Percentiles rank a stretch among this genome's conserved stretches.
Evolutionary conservation across 2,329 filamentous ascomycete species (phyloP).

Genomic region (Aspergillus versicolor): DNA sequence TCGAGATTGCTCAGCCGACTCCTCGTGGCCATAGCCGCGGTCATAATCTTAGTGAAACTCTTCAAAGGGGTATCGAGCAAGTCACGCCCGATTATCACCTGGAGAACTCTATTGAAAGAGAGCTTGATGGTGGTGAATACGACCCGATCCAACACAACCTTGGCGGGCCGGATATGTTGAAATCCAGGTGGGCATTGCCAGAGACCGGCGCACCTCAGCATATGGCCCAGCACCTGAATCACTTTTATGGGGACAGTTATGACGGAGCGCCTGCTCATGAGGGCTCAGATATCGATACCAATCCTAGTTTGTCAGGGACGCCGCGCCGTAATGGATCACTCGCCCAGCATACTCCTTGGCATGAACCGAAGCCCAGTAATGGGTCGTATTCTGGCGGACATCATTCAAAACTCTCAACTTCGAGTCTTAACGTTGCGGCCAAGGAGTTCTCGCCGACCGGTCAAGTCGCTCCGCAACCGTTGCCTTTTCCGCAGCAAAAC

Average conservation of each 20-base stretch:
- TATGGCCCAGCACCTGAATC: constrained; percentile 30
- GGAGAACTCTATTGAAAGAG: constrained; percentile 74
- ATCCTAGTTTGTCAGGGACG: constrained; percentile 69
- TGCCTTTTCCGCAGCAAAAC: constrained; percentile 43
- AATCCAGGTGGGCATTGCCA: constrained; percentile 40
- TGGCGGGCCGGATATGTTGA: constrained; percentile 30
- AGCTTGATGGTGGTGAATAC: constrained; percentile 73
- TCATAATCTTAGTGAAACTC: constrained; percentile 72
- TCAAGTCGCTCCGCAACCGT: constrained; percentile 49
- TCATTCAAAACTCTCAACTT: constrained; percentile 66
- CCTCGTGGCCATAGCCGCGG: constrained; percentile 56
- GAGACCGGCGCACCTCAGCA: constrained; percentile 27
- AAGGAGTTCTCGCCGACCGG: constrained; percentile 73
- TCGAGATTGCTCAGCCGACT: constrained; percentile 60
- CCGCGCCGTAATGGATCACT: constrained; percentile 43
- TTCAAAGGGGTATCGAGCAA: constrained; percentile 76
- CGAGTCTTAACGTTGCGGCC: constrained; percentile 83
- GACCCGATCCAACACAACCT: constrained; percentile 28
- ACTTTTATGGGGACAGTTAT: constrained; percentile 35
- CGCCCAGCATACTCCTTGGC: constrained; percentile 33
- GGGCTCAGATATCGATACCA: constrained; percentile 68
- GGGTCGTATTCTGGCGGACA: constrained; percentile 53
- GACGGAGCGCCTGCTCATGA: constrained; percentile 45
- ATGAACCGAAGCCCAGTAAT: constrained; percentile 33
- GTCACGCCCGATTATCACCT: constrained; percentile 72